These are phyloP conservation scores for Ascochyta rabiei DNA, from an alignment of 2,329 filamentous ascomycete genomes.

Conservation along the genomic window DNA sequence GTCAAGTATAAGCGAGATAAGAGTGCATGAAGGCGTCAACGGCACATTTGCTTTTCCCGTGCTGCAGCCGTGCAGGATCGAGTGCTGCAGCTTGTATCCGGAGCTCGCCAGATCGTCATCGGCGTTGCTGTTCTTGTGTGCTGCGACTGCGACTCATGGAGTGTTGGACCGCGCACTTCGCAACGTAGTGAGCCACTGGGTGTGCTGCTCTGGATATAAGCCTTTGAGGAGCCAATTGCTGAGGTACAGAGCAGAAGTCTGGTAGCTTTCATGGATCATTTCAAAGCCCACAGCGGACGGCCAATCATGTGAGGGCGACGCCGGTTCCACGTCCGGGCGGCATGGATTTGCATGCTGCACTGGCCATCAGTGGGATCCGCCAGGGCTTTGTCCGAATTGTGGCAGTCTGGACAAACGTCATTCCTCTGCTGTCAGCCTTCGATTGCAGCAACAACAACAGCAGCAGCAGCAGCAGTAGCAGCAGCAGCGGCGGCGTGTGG, in stretches of 20 bases:
- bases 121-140: neutral
- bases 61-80: constrained; percentile 7
- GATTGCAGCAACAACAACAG: constrained; percentile 2
- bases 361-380: constrained; percentile 1
- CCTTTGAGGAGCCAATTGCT: neutral
- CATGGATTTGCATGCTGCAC: constrained; percentile 13
- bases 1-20: constrained; percentile 18
- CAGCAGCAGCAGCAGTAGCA: neutral
- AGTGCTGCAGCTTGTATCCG: constrained; percentile 1
- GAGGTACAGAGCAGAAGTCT: neutral
- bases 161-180: neutral
- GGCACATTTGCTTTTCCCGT: constrained; percentile 13
- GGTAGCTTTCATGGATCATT: constrained; percentile 8
- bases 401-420: constrained; percentile 40
- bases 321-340: neutral
- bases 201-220: neutral
- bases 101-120: constrained; percentile 13
- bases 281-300: neutral
- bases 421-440: constrained; percentile 3
- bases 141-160: constrained; percentile 1
- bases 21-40: constrained; percentile 13
- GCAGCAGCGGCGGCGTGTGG: neutral
- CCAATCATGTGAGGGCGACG: neutral
- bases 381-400: constrained; percentile 15
- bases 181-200: constrained; percentile 8